Conservation (phyloP, 169 alveolate genomes). For the Cardiosporidium cionae region DNA sequence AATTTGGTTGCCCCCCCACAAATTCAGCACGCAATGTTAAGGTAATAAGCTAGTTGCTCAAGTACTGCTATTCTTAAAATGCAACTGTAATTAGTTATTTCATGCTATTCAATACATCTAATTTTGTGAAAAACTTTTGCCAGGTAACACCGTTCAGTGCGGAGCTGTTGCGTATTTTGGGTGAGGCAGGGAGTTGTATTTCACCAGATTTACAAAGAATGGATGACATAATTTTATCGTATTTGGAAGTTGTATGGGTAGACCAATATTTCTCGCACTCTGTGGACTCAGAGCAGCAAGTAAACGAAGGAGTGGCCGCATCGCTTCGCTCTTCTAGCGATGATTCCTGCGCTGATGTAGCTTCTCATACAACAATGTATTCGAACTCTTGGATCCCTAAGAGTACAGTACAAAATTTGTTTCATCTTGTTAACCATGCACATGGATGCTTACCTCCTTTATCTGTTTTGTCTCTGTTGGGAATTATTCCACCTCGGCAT, state of each 20-base stretch:
- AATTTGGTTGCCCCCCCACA: conserved; percentile 34
- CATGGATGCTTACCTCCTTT: background rate
- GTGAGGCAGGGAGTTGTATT: background rate
- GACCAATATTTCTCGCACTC: background rate
- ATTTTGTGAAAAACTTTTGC: background rate
- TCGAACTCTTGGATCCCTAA: background rate
- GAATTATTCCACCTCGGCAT: background rate
- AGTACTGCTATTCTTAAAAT: too few species aligned
- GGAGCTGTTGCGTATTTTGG: background rate
- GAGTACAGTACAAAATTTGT: background rate
- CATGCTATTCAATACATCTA: background rate
- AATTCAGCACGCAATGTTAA: conserved; percentile 9
- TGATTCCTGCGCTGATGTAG: background rate
- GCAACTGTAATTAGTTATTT: too few species aligned
- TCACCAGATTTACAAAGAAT: background rate
- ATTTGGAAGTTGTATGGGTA: background rate
- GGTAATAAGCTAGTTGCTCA: too few species aligned
- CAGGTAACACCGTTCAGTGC: background rate
- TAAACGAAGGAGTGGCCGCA: background rate
- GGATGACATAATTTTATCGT: background rate
- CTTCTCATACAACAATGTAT: background rate
- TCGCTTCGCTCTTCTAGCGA: background rate
- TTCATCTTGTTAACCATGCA: background rate
- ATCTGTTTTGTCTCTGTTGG: background rate
- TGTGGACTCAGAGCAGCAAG: background rate